phyloP scores from a whole-genome alignment of 1,139 yeast species.

The Saccharomyces hybrid region DNA sequence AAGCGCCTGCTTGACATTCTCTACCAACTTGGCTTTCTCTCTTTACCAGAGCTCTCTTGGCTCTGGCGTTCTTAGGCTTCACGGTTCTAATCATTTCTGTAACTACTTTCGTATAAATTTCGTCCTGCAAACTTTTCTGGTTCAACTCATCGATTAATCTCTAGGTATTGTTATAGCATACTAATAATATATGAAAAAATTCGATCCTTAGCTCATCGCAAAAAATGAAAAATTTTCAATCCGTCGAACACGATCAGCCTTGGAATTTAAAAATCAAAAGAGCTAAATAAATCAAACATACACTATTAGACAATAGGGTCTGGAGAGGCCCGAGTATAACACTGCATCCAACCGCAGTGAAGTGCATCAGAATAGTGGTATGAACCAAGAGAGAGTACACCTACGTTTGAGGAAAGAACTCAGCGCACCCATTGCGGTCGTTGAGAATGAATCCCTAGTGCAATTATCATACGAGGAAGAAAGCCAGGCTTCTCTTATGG shows the following conservation, averaged over 20 bases:
- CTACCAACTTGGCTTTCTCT: slow-evolving; percentile 80
- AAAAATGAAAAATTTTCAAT: background rate
- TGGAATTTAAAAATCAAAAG: background rate
- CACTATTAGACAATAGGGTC: background rate
- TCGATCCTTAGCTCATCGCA: slow-evolving; percentile 1
- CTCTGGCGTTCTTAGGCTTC: slow-evolving; percentile 90
- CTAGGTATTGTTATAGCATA: background rate
- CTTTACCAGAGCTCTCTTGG: slow-evolving; percentile 88
- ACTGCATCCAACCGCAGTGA: background rate
- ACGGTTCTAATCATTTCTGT: slow-evolving; percentile 55
- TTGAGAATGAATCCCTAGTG: background rate
- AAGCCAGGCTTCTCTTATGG: background rate
- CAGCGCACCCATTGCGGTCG: background rate
- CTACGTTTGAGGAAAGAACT: background rate
- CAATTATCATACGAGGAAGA: background rate
- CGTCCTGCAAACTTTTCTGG: background rate
- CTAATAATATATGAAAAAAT: background rate
- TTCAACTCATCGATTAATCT: background rate
- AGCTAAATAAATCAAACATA: background rate
- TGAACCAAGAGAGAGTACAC: background rate
- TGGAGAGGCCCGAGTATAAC: background rate
- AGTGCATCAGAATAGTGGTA: background rate
- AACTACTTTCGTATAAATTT: background rate
- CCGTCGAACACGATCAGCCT: background rate
- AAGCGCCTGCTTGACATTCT: slow-evolving; percentile 81